Percentiles rank a stretch among this genome's conserved stretches.
These are phyloP conservation scores for Pseudonectria buxi DNA, from an alignment of 2,329 filamentous ascomycete species.

Conservation along the genomic window DNA sequence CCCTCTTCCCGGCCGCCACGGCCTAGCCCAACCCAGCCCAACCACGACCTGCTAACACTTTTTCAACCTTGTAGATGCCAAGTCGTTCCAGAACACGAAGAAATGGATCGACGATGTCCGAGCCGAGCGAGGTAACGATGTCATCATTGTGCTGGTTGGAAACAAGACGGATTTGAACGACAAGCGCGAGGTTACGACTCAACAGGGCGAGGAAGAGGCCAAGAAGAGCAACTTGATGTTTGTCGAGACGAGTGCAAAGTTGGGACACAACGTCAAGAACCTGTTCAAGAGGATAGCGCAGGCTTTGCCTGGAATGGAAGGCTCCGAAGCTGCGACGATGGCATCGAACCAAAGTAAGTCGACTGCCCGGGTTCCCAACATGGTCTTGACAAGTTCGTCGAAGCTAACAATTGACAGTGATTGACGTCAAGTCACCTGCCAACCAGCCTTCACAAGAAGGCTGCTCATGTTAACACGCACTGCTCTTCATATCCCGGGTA, in stretches of 20 bases:
- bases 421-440: conserved; percentile 82
- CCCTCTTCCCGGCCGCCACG: conserved; percentile 3
- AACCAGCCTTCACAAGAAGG: conserved; percentile 64
- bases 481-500: conserved; percentile 11
- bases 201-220: conserved; percentile 94
- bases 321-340: conserved; percentile 70
- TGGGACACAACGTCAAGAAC: conserved; percentile 96
- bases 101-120: conserved; percentile 99
- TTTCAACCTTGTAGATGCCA: conserved; percentile 54
- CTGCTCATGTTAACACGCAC: conserved; percentile 41
- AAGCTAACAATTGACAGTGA: conserved; percentile 52
- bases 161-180: conserved; percentile 99
- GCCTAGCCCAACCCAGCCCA: conserved; percentile 7
- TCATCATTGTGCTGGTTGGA: conserved; percentile 96
- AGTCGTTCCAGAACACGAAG: conserved; percentile 96
- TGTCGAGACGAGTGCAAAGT: conserved; percentile 96
- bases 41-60: conserved; percentile 12
- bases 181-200: conserved; percentile 93
- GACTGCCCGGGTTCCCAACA: neutral
- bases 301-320: conserved; percentile 95
- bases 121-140: conserved; percentile 93
- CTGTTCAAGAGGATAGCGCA: conserved; percentile 98
- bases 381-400: conserved; percentile 8
- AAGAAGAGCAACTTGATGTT: conserved; percentile 99
- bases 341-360: conserved; percentile 68